Evolutionary conservation across 306 rosid genomes (phyloP).

Genomic region (Vicia villosa): DNA sequence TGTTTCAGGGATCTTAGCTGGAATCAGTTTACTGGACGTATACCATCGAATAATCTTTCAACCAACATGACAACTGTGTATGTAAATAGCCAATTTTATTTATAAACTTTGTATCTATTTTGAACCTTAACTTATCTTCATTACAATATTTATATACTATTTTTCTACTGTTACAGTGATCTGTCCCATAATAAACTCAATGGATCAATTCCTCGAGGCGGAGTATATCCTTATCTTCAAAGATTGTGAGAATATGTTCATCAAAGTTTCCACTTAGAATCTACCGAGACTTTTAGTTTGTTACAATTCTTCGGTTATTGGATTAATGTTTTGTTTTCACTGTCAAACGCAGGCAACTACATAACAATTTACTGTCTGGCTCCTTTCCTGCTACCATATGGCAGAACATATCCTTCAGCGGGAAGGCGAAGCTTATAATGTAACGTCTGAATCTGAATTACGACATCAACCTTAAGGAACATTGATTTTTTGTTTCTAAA

Average conservation of each 20-base stretch:
- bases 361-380: slow-evolving; percentile 57
- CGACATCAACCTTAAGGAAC: slow-evolving; percentile 11
- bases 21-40: slow-evolving; percentile 66
- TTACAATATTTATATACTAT: slow-evolving; percentile 22
- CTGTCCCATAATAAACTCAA: slow-evolving; percentile 67
- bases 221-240: slow-evolving; percentile 63
- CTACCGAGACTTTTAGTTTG: slow-evolving; percentile 12
- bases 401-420: slow-evolving; percentile 50
- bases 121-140: slow-evolving; percentile 24
- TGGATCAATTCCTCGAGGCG: slow-evolving; percentile 63
- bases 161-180: slow-evolving; percentile 51
- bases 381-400: slow-evolving; percentile 54
- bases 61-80: slow-evolving; percentile 76
- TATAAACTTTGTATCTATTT: slow-evolving; percentile 1
- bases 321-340: slow-evolving; percentile 32
- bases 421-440: slow-evolving; percentile 52
- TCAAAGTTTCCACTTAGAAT: slow-evolving; percentile 22
- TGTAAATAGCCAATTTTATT: slow-evolving; percentile 31
- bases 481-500: slow-evolving; percentile 28
- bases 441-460: slow-evolving; percentile 41
- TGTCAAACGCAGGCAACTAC: slow-evolving; percentile 59
- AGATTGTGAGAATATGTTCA: slow-evolving; percentile 59
- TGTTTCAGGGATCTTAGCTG: slow-evolving; percentile 80
- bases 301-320: slow-evolving; percentile 4
- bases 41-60: slow-evolving; percentile 64